phyloP scores from a whole-genome alignment of 164 flowering plant species.

The Piper longum region DNA sequence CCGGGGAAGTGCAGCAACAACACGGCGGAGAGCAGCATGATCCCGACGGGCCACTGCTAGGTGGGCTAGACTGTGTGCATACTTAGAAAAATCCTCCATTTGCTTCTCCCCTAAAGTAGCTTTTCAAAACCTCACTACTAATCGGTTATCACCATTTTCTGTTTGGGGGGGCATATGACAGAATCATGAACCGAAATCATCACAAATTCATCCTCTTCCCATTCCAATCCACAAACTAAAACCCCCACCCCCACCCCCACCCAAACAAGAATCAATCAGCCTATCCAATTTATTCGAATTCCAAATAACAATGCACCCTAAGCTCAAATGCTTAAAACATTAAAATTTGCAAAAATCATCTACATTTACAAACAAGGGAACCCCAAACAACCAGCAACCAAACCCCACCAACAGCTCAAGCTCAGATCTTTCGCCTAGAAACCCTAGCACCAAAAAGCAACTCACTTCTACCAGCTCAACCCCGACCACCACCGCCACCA shows the following conservation, averaged over 20 bases:
- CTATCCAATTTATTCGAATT: background rate
- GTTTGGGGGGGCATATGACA: too few species aligned
- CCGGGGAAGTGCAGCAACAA: slow-evolving; percentile 52
- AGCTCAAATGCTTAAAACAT: too few species aligned
- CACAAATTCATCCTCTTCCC: background rate
- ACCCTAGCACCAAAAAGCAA: background rate
- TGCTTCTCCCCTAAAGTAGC: background rate
- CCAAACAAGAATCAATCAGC: background rate
- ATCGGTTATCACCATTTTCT: too few species aligned
- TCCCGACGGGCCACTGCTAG: slow-evolving; percentile 64
- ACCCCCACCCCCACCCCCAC: background rate
- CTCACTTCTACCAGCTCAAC: background rate
- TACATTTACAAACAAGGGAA: too few species aligned
- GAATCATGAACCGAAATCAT: background rate
- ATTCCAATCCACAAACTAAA: background rate
- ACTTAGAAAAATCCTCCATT: slow-evolving; percentile 83
- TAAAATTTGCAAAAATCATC: too few species aligned
- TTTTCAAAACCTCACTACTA: background rate
- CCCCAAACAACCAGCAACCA: too few species aligned
- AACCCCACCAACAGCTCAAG: background rate
- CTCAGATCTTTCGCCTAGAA: background rate
- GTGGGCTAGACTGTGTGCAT: slow-evolving; percentile 77
- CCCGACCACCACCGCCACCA: too few species aligned
- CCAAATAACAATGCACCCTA: too few species aligned
- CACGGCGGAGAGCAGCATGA: slow-evolving; percentile 40